Evolutionary conservation across 768 basidiomycete species (phyloP).

Genomic region (Leccinum longicurvipes): DNA sequence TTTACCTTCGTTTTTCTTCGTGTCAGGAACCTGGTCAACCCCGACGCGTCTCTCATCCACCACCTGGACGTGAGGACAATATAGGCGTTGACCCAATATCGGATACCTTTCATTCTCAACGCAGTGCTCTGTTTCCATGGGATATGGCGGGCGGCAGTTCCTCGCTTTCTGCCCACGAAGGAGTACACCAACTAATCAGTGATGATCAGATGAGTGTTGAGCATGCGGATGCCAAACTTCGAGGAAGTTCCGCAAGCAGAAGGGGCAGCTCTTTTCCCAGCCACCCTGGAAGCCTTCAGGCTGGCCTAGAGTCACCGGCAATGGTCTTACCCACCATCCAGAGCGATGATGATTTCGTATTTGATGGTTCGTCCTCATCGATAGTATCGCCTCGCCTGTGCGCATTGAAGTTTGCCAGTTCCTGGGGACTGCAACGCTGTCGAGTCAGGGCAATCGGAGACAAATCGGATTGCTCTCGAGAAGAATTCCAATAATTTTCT

Average conservation of each 20-base stretch:
- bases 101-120: constrained; percentile 51
- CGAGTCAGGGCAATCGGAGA: constrained; percentile 55
- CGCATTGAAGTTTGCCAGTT: constrained; percentile 21
- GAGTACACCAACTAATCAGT: constrained; percentile 33
- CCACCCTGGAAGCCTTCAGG: constrained; percentile 41
- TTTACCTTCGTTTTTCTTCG: constrained; percentile 15
- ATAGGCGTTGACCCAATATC: constrained; percentile 45
- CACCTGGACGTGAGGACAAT: constrained; percentile 48
- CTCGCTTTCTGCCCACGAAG: constrained; percentile 39
- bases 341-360: constrained; percentile 60
- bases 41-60: constrained; percentile 63
- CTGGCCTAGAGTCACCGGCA: constrained; percentile 48
- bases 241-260: constrained; percentile 53
- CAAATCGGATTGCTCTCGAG: constrained; percentile 59
- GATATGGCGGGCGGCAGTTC: constrained; percentile 74
- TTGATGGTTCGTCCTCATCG: constrained; percentile 48
- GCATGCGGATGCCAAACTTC: constrained; percentile 48
- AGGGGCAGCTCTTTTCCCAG: constrained; percentile 59
- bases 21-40: constrained; percentile 79
- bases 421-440: constrained; percentile 25
- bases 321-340: constrained; percentile 39
- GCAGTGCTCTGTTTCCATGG: constrained; percentile 78
- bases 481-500: constrained; percentile 78
- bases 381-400: background rate
- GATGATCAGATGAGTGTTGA: constrained; percentile 51